A percentile compares a stretch with the other conserved stretches of the same genome.
Conservation (phyloP, 768 basidiomycete genomes). For the Suillus subaureus region DNA sequence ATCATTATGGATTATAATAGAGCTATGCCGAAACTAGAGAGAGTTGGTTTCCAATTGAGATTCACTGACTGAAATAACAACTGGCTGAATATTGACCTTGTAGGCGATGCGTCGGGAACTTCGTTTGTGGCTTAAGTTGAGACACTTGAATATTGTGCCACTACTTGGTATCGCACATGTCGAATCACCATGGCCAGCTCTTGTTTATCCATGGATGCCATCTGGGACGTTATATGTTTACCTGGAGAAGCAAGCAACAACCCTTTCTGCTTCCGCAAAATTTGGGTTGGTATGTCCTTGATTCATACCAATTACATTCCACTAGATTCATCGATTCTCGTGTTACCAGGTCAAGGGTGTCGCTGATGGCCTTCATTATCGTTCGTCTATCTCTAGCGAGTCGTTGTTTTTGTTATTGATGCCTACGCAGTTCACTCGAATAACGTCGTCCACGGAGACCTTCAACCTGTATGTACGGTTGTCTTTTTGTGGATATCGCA, state of each 20-base stretch:
- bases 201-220: neutral
- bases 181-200: neutral
- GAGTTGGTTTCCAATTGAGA: neutral
- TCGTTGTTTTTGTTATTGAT: neutral
- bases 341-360: conserved; percentile 15
- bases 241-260: neutral
- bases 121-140: conserved; percentile 20
- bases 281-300: neutral
- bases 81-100: neutral
- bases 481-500: neutral
- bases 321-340: neutral
- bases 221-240: neutral
- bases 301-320: neutral
- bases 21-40: neutral
- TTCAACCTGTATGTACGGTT: conserved; percentile 10
- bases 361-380: conserved; percentile 12
- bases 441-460: conserved; percentile 20
- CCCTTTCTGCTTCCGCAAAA: neutral
- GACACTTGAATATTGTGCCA: conserved; percentile 12
- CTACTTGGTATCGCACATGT: neutral
- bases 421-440: conserved; percentile 16
- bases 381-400: conserved; percentile 12
- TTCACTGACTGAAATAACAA: neutral
- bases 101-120: conserved; percentile 24
- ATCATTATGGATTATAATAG: neutral